phyloP scores from a whole-genome alignment of 2,329 filamentous ascomycete genomes.

The Pyrenochaeta sp. region DNA sequence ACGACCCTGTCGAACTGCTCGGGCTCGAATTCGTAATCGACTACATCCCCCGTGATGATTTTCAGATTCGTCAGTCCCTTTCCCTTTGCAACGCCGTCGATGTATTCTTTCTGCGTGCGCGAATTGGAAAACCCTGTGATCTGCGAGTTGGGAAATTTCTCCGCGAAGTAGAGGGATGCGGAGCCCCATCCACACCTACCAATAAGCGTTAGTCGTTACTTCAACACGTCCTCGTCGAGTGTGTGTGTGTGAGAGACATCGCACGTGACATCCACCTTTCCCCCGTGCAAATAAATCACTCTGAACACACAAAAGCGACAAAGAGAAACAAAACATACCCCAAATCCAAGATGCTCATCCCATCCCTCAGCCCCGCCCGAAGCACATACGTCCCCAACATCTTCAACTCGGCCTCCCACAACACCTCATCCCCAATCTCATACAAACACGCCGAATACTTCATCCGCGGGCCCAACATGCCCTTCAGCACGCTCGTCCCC shows the following conservation, averaged over 20 bases:
- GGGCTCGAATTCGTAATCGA: constrained; percentile 68
- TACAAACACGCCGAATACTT: constrained; percentile 76
- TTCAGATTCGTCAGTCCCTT: constrained; percentile 67
- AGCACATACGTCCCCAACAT: constrained; percentile 71
- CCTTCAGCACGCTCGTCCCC: constrained; percentile 67
- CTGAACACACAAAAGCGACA: too few relatives aligned
- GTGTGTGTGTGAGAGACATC: too few relatives aligned
- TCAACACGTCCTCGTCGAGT: constrained; percentile 3
- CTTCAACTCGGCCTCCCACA: constrained; percentile 70
- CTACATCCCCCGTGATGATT: constrained; percentile 72
- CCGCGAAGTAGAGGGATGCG: constrained; percentile 69
- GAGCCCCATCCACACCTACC: constrained; percentile 74
- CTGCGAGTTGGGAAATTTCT: constrained; percentile 66
- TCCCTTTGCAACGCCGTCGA: constrained; percentile 64
- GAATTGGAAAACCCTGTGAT: constrained; percentile 76
- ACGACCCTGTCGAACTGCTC: constrained; percentile 69
- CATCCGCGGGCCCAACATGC: constrained; percentile 72
- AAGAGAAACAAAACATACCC: constrained; percentile 54
- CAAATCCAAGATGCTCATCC: constrained; percentile 68
- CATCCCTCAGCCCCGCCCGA: constrained; percentile 65
- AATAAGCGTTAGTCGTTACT: too few relatives aligned
- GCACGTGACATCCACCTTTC: too few relatives aligned
- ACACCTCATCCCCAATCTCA: constrained; percentile 60
- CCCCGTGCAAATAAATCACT: too few relatives aligned
- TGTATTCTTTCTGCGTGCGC: constrained; percentile 71